Base-by-base conservation (phyloP, 352 stramenopile genomes). In the Albugo laibachii region DNA sequence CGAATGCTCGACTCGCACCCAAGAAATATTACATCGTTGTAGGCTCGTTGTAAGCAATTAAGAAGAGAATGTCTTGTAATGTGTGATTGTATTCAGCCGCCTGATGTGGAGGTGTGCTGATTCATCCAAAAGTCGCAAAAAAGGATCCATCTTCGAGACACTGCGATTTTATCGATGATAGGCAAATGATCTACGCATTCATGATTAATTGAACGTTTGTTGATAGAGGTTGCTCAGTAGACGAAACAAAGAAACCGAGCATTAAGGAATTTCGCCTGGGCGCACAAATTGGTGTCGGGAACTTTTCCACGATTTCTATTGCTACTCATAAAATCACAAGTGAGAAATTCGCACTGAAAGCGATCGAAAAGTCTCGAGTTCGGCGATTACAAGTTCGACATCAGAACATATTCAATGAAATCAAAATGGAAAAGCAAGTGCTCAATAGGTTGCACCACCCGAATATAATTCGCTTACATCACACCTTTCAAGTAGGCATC, bases 371-470 rank as follows among this genome's bases (percentile, higher is more conserved):
- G 59, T 62, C 81, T 53, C 72, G 79, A 48, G 73, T 93, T 36
- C 86, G 87, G 50, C 68, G 80, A 3, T 59, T 94, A 45, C 77
- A 77, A 53, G 59, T 86, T 36, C 85, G 95, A 50, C 94, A 99
- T 65, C 83, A 85, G 36, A 98, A 99, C 60, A 93, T 98, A 11
- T 92, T 94, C 61, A 98, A 99, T 64, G 94, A 99, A 67, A 96
- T 98, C 56, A 71, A 92, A 42, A 98, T 98, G 93, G 94, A 99
- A 69, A 92, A 95, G 59, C 65, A 94, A 16, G 85, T 96, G 53
- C 78, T 95, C 21, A 93, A 88, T 55, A 65, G 59, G 45, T 63
- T 92, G 45, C 62, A 61, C 41, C 89, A 97, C 54, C 73, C 86
- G 11, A 93, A 93, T 58, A 84, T 99, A 57, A 80, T 98, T 36